Percentiles rank a stretch among this genome's conserved stretches.
Conservation (phyloP, 2,329 filamentous ascomycete species). For the Ophiostoma novo-ulmi region DNA sequence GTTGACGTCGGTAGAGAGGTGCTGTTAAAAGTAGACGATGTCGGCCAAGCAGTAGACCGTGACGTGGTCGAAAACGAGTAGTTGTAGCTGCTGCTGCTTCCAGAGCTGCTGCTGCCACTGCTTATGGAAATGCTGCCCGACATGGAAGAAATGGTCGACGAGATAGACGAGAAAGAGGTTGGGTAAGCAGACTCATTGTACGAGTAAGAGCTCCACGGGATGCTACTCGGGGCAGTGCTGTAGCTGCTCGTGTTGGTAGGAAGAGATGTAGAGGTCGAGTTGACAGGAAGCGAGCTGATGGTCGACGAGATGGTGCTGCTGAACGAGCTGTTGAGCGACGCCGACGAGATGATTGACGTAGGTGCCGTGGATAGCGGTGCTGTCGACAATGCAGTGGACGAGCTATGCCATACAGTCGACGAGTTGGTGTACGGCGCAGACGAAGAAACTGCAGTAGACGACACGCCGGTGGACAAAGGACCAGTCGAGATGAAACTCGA, state of each 20-base stretch:
- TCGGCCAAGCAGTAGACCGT: neutral
- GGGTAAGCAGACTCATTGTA: neutral
- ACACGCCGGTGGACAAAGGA: conserved; percentile 4
- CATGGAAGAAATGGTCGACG: neutral
- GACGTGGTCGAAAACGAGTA: neutral
- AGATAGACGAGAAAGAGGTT: conserved; percentile 3
- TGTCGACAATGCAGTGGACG: neutral
- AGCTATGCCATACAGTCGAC: neutral
- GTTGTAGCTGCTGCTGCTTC: neutral
- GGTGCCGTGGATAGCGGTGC: neutral
- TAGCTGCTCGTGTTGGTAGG: conserved; percentile 12
- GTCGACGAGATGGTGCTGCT: neutral
- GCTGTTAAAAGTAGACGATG: neutral
- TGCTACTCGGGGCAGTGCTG: conserved; percentile 1
- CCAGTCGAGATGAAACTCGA: neutral
- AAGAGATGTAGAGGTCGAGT: neutral
- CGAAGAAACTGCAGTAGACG: neutral
- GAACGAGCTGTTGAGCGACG: neutral
- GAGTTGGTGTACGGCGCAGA: conserved; percentile 12
- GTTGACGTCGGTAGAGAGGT: neutral
- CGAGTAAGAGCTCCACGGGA: neutral
- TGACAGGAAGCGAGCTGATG: neutral
- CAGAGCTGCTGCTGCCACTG: neutral
- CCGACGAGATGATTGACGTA: neutral
- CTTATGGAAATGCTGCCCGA: neutral